These are phyloP conservation scores for Mortierella sp. DNA, from an alignment of 371 early-diverging fungal genomes.

Conservation along the genomic window DNA sequence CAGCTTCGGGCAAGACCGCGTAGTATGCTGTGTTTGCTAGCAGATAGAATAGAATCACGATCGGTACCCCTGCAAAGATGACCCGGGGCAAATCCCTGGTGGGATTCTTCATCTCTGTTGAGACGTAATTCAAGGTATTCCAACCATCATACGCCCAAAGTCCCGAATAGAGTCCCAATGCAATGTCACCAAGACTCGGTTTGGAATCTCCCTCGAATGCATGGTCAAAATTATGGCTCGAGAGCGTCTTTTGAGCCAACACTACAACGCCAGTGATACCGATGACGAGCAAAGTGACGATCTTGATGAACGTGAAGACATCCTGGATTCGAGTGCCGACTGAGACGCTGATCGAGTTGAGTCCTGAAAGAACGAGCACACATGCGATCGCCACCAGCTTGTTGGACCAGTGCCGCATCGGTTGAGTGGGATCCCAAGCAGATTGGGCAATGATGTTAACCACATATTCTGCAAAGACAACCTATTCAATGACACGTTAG, in stretches of 20 bases:
- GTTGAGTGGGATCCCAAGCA: slow-evolving; percentile 52
- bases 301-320: slow-evolving; percentile 82
- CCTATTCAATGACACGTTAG: slow-evolving; percentile 18
- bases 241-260: slow-evolving; percentile 67
- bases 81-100: slow-evolving; percentile 81
- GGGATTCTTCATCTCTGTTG: slow-evolving; percentile 92
- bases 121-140: slow-evolving; percentile 90
- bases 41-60: slow-evolving; percentile 83
- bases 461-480: slow-evolving; percentile 83
- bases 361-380: slow-evolving; percentile 71
- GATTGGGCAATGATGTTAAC: slow-evolving; percentile 72
- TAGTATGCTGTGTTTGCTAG: slow-evolving; percentile 90
- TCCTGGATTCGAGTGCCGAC: slow-evolving; percentile 85
- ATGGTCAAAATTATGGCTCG: slow-evolving; percentile 70
- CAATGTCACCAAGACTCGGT: slow-evolving; percentile 74
- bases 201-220: slow-evolving; percentile 69
- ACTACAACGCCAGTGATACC: slow-evolving; percentile 80
- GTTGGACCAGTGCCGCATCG: slow-evolving; percentile 66
- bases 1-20: slow-evolving; percentile 79
- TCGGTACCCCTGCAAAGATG: slow-evolving; percentile 74
- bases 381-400: slow-evolving; percentile 75
- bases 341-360: slow-evolving; percentile 80
- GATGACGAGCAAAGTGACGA: slow-evolving; percentile 82
- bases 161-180: slow-evolving; percentile 82
- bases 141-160: slow-evolving; percentile 96